Conservation (phyloP, 805 yeast genomes). For the Monosporozyma aquatica region DNA sequence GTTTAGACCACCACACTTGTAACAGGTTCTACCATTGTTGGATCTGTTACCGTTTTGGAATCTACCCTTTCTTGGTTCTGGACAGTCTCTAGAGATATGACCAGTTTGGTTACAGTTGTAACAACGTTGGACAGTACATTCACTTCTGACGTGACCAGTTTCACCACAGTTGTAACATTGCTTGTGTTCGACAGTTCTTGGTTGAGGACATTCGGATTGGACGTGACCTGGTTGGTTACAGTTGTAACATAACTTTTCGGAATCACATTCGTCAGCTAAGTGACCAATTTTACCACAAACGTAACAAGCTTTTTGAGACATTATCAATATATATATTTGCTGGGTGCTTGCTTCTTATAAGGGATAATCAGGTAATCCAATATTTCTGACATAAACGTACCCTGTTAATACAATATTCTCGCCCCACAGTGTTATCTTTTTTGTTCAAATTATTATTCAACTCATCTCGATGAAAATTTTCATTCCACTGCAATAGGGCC, state of each 20-base stretch:
- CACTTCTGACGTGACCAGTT: constrained; percentile 80
- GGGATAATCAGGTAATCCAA: too few species aligned
- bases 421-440: too few species aligned
- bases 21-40: constrained; percentile 43
- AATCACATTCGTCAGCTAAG: constrained; percentile 82
- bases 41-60: constrained; percentile 6
- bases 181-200: constrained; percentile 75
- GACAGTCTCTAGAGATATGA: constrained; percentile 74
- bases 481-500: too few species aligned
- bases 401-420: too few species aligned
- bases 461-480: too few species aligned
- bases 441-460: too few species aligned
- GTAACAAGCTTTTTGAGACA: constrained; percentile 71
- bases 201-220: constrained; percentile 79
- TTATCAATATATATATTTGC: constrained; percentile 3
- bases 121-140: constrained; percentile 71
- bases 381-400: too few species aligned
- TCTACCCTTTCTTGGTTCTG: constrained; percentile 35
- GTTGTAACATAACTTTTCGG: constrained; percentile 85
- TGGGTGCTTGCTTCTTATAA: not conserved
- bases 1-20: constrained; percentile 89
- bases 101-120: constrained; percentile 72
- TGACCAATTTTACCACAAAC: constrained; percentile 91
- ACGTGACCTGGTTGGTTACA: constrained; percentile 87
- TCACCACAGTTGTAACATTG: constrained; percentile 92